phyloP scores from a whole-genome alignment of 495 filamentous ascomycete species.

The Hypoxylon lenormandii region DNA sequence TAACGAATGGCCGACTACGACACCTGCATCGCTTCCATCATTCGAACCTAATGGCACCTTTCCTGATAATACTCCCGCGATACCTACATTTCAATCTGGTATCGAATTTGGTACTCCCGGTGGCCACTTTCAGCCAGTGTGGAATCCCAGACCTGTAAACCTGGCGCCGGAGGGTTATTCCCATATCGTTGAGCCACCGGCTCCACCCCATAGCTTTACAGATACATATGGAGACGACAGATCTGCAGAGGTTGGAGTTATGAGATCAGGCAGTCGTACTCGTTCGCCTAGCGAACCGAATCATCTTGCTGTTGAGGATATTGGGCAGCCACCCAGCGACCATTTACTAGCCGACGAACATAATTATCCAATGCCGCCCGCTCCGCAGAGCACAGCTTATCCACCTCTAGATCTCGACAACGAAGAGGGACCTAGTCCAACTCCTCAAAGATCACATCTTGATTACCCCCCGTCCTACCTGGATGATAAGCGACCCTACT shows the following conservation, averaged over 20 bases:
- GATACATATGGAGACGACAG: conserved; percentile 7
- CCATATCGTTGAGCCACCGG: conserved; percentile 7
- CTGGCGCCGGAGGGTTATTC: conserved; percentile 19
- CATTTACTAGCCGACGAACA: conserved; percentile 15
- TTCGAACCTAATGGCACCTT: conserved; percentile 1
- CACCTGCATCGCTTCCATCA: conserved; percentile 8
- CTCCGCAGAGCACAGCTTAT: conserved; percentile 22
- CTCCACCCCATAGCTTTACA: conserved; percentile 2
- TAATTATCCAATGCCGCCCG: conserved; percentile 15
- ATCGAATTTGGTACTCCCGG: conserved; percentile 3
- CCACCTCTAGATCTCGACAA: conserved; percentile 35
- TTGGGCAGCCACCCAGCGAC: conserved; percentile 8
- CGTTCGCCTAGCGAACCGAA: conserved; percentile 43
- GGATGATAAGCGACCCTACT: conserved; percentile 14
- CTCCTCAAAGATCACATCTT: conserved; percentile 2
- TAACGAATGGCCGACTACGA: conserved; percentile 12
- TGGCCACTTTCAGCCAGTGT: conserved; percentile 18
- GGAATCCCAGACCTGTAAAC: conserved; percentile 25
- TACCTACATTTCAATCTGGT: conserved; percentile 20
- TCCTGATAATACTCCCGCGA: conserved; percentile 7
- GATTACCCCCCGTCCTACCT: conserved; percentile 37
- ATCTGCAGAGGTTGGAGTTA: neutral
- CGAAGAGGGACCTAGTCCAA: conserved; percentile 16
- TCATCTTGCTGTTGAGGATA: conserved; percentile 44
- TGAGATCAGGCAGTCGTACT: conserved; percentile 8